phyloP scores from a whole-genome alignment of 225 moss, liverwort and hornwort genomes.

The Sphagnum contortum region DNA sequence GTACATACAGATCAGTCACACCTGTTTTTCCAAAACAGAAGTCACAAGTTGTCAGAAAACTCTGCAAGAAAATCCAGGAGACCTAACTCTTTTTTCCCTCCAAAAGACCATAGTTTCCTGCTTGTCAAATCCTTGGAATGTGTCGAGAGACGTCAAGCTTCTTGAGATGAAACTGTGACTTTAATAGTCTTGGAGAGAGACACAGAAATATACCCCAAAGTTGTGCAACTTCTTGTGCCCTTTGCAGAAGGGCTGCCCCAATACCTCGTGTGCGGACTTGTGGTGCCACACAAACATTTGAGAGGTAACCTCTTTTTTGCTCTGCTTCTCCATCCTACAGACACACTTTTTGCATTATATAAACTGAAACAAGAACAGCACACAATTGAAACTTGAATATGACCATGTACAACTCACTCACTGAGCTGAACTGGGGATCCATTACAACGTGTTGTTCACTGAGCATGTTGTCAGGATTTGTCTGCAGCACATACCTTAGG shows the following conservation, averaged over 20 bases:
- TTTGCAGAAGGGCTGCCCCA: constrained; percentile 42
- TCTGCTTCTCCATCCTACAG: constrained; percentile 19
- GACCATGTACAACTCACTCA: background rate
- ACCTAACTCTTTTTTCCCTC: background rate
- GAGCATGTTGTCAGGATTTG: constrained; percentile 8
- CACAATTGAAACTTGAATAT: background rate
- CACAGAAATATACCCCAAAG: constrained; percentile 28
- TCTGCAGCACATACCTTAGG: constrained; percentile 25
- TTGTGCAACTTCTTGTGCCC: constrained; percentile 30
- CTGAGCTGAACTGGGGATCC: constrained; percentile 4
- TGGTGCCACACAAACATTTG: constrained; percentile 52
- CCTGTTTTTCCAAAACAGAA: constrained; percentile 14
- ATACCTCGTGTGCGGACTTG: constrained; percentile 45
- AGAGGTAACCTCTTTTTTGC: constrained; percentile 41
- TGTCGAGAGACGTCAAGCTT: too few species aligned
- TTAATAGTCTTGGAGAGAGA: background rate
- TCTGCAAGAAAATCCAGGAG: background rate
- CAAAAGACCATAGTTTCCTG: background rate
- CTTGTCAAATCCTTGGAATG: background rate
- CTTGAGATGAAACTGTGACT: background rate
- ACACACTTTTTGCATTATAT: background rate
- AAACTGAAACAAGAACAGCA: background rate
- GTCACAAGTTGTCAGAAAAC: background rate
- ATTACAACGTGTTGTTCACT: constrained; percentile 8
- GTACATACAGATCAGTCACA: constrained; percentile 41